Conservation (phyloP, 495 filamentous ascomycete species). For the Tuber microsphaerosporum region DNA sequence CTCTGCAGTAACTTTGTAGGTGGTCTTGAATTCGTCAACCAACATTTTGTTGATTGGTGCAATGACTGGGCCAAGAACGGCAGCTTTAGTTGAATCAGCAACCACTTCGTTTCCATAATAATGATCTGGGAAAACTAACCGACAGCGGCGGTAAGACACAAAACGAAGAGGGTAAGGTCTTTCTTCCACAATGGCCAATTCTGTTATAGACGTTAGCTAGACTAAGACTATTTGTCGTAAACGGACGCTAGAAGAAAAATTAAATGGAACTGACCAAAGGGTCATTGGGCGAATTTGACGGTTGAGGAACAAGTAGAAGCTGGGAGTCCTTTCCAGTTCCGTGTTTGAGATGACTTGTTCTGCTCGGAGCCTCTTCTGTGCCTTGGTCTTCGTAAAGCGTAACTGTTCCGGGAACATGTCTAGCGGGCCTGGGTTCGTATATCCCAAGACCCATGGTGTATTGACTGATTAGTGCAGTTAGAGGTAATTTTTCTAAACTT, state of each 20-base stretch:
- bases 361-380: conserved; percentile 16
- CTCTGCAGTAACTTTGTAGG: conserved; percentile 44
- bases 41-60: conserved; percentile 42
- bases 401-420: conserved; percentile 49
- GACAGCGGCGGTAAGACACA: conserved; percentile 51
- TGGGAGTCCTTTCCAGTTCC: conserved; percentile 47
- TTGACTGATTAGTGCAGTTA: neutral
- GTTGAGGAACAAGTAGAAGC: conserved; percentile 52
- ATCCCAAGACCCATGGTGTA: conserved; percentile 46
- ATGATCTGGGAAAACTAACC: conserved; percentile 24
- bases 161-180: conserved; percentile 51
- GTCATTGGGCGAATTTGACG: conserved; percentile 52
- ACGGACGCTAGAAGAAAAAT: neutral
- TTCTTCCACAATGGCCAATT: conserved; percentile 52
- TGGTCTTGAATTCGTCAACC: conserved; percentile 46
- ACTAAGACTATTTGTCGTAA: conserved; percentile 5
- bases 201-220: conserved; percentile 38
- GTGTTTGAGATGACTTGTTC: conserved; percentile 45
- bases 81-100: conserved; percentile 18
- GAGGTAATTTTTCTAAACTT: neutral
- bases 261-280: conserved; percentile 44
- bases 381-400: conserved; percentile 41
- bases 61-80: conserved; percentile 41
- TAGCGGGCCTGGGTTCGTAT: conserved; percentile 44
- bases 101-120: neutral